Evolutionary conservation across 2,329 filamentous ascomycete genomes (phyloP).

Genomic region (Aureobasidium leucospermi): DNA sequence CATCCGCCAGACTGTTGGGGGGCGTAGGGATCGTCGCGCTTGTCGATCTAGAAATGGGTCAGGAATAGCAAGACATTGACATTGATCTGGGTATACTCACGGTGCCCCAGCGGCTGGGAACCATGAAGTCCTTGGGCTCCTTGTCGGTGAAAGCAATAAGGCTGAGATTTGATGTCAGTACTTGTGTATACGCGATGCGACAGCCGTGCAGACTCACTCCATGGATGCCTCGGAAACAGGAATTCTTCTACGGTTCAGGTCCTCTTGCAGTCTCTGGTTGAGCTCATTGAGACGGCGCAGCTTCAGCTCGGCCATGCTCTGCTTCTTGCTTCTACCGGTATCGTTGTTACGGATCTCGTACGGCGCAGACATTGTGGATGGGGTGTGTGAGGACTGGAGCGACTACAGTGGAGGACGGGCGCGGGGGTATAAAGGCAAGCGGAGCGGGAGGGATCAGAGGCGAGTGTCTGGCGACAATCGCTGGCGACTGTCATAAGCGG

Average conservation of each 20-base stretch:
- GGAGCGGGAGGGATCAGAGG: background rate
- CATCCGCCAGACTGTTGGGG: conserved; percentile 88
- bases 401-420: background rate
- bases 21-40: conserved; percentile 96
- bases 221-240: conserved; percentile 85
- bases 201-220: conserved; percentile 34
- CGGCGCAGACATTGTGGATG: conserved; percentile 48
- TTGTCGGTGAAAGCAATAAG: conserved; percentile 98
- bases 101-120: conserved; percentile 90
- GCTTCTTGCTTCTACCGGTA: conserved; percentile 82
- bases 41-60: conserved; percentile 57
- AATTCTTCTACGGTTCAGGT: conserved; percentile 89
- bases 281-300: conserved; percentile 91
- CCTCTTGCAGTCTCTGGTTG: conserved; percentile 91
- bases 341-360: conserved; percentile 61
- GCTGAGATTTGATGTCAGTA: conserved; percentile 41
- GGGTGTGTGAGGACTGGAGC: background rate
- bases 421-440: background rate
- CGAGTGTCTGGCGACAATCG: background rate
- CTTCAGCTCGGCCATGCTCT: conserved; percentile 98
- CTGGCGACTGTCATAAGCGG: conserved; percentile 8
- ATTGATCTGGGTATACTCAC: conserved; percentile 34
- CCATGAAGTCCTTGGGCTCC: conserved; percentile 94
- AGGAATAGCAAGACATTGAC: conserved; percentile 8
- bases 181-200: too few relatives aligned